A percentile compares a stretch with the other conserved stretches of the same genome.
phyloP scores from a whole-genome alignment of 2,329 filamentous ascomycete genomes.

The Curvularia lunata region DNA sequence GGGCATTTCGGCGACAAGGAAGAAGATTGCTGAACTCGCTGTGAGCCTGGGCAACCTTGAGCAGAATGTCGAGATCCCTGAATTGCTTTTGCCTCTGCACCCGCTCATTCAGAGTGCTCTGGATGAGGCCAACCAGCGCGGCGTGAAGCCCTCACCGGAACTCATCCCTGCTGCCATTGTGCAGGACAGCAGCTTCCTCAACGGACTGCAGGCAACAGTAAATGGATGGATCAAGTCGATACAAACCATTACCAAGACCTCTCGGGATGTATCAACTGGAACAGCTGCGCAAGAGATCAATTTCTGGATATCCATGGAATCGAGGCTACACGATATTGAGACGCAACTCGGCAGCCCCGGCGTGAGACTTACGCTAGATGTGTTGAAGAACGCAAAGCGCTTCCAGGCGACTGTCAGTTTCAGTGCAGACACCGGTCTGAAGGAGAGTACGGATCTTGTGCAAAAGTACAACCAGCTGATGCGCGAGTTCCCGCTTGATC shows the following conservation, averaged over 20 bases:
- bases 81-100: conserved; percentile 85
- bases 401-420: conserved; percentile 98
- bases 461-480: conserved; percentile 99
- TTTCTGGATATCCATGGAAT: conserved; percentile 98
- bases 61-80: conserved; percentile 97
- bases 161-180: conserved; percentile 77
- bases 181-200: conserved; percentile 89
- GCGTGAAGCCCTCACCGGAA: conserved; percentile 75
- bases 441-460: conserved; percentile 93
- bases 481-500: conserved; percentile 96
- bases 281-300: conserved; percentile 98
- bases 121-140: conserved; percentile 73
- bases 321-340: conserved; percentile 88
- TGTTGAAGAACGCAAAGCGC: conserved; percentile 94
- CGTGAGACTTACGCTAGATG: conserved; percentile 88
- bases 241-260: conserved; percentile 92
- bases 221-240: conserved; percentile 99
- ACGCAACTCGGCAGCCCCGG: conserved; percentile 86
- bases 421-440: conserved; percentile 90
- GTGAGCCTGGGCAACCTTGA: conserved; percentile 88
- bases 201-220: conserved; percentile 89
- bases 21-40: conserved; percentile 93
- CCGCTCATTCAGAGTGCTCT: conserved; percentile 85
- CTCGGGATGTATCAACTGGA: conserved; percentile 76
- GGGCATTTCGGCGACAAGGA: conserved; percentile 95